Conservation (phyloP, 2,329 filamentous ascomycete genomes). For the Ophiostoma populinum region DNA sequence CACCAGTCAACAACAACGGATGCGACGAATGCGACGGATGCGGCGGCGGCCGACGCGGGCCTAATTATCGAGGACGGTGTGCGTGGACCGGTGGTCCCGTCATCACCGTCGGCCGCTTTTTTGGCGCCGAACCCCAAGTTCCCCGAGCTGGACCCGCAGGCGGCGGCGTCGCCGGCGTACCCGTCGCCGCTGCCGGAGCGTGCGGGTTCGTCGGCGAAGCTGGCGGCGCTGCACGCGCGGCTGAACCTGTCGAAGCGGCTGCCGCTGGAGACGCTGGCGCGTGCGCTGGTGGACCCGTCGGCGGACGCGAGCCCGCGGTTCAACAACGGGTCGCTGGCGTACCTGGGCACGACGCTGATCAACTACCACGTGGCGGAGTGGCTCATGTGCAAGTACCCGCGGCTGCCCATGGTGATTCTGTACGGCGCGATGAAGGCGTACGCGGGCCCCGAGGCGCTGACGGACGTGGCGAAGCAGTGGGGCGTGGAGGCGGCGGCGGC, state of each 20-base stretch:
- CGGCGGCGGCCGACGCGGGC: neutral
- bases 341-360: conserved; percentile 67
- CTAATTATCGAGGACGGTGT: neutral
- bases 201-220: conserved; percentile 63
- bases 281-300: conserved; percentile 69
- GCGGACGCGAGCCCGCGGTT: conserved; percentile 65
- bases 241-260: conserved; percentile 67
- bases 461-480: conserved; percentile 66
- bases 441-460: conserved; percentile 56
- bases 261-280: conserved; percentile 70
- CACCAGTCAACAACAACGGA: no score
- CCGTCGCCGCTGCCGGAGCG: conserved; percentile 56
- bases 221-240: conserved; percentile 81
- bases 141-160: conserved; percentile 17
- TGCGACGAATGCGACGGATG: no score
- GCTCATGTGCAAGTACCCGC: conserved; percentile 76
- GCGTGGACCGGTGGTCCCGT: conserved; percentile 1
- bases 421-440: conserved; percentile 78
- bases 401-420: conserved; percentile 73
- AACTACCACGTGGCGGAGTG: conserved; percentile 81
- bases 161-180: conserved; percentile 19
- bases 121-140: conserved; percentile 8
- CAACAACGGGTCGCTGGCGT: conserved; percentile 76
- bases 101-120: conserved; percentile 2
- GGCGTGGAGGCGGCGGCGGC: conserved; percentile 76